Conservation (phyloP, 169 alveolate species). For the Plasmodium billcollinsi region DNA sequence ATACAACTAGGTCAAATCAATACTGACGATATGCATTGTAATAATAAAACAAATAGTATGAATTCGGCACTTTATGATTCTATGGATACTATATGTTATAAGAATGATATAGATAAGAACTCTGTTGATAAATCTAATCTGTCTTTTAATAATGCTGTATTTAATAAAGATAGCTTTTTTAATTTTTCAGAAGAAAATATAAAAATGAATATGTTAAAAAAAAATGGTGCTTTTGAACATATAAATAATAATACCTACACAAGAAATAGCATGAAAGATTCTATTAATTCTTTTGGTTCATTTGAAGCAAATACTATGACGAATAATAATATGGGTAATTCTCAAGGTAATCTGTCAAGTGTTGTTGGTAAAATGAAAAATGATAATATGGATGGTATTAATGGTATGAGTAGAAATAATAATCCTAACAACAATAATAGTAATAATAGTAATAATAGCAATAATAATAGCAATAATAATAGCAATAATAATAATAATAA, state of each 20-base stretch:
- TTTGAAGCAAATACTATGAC: constrained; percentile 8
- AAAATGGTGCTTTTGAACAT: neutral
- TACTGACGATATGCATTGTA: neutral
- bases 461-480: too few species aligned
- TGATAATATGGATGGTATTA: neutral
- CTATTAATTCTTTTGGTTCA: constrained; percentile 21
- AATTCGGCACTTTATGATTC: constrained; percentile 17
- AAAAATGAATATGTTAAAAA: constrained; percentile 10
- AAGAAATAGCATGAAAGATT: neutral
- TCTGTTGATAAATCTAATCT: neutral
- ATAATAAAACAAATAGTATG: constrained; percentile 19
- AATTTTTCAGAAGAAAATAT: constrained; percentile 31
- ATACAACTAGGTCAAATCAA: neutral
- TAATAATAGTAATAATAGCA: too few species aligned
- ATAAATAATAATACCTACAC: neutral
- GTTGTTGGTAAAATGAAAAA: neutral
- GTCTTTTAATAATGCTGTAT: constrained; percentile 14
- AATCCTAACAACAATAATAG: neutral
- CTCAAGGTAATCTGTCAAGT: too few species aligned
- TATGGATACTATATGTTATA: constrained; percentile 17
- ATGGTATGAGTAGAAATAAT: neutral
- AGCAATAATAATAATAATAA: too few species aligned
- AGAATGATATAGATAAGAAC: neutral
- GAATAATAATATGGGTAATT: neutral
- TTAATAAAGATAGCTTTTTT: constrained; percentile 4